Percentiles rank a stretch among this genome's conserved stretches.
Evolutionary conservation across 2,329 filamentous ascomycete species (phyloP).

Genomic region (Ceratocystis lukuohia): DNA sequence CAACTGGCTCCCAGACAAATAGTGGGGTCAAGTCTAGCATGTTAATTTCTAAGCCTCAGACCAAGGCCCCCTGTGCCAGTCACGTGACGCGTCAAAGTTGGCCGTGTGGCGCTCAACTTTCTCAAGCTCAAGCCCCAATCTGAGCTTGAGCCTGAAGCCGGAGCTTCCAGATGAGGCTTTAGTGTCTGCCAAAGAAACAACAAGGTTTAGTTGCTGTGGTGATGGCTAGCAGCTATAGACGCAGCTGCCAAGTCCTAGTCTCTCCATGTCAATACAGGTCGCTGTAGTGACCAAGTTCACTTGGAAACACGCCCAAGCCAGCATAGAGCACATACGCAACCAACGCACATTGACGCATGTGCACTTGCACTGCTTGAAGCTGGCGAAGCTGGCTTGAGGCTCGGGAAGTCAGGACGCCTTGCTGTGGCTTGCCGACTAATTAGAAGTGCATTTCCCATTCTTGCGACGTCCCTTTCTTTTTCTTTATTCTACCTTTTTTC

Average conservation of each 20-base stretch:
- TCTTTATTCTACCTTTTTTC: slow-evolving; percentile 6
- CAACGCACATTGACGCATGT: background rate
- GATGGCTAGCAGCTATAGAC: slow-evolving; percentile 10
- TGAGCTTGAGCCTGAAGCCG: background rate
- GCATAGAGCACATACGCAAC: background rate
- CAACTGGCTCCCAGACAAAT: background rate
- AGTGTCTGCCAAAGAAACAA: background rate
- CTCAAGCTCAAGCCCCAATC: too few relatives aligned
- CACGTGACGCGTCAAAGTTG: background rate
- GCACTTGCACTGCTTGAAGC: background rate
- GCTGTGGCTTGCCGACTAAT: slow-evolving; percentile 8
- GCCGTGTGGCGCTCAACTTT: background rate
- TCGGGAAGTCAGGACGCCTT: background rate
- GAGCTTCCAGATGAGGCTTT: slow-evolving; percentile 3
- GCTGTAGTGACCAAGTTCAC: slow-evolving; percentile 10
- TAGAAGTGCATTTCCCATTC: slow-evolving; percentile 10
- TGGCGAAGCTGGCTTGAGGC: background rate
- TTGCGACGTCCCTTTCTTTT: background rate
- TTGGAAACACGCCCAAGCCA: slow-evolving; percentile 9
- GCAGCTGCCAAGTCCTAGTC: slow-evolving; percentile 14
- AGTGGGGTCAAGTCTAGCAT: background rate
- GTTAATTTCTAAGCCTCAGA: background rate
- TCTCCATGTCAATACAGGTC: slow-evolving; percentile 14
- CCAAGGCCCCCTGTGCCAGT: background rate
- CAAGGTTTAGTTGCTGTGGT: slow-evolving; percentile 11